Percentiles rank a stretch among this genome's conserved stretches.
These are phyloP conservation scores for Nigrospora sphaerica DNA, from an alignment of 2,329 filamentous ascomycete genomes.

Conservation along the genomic window DNA sequence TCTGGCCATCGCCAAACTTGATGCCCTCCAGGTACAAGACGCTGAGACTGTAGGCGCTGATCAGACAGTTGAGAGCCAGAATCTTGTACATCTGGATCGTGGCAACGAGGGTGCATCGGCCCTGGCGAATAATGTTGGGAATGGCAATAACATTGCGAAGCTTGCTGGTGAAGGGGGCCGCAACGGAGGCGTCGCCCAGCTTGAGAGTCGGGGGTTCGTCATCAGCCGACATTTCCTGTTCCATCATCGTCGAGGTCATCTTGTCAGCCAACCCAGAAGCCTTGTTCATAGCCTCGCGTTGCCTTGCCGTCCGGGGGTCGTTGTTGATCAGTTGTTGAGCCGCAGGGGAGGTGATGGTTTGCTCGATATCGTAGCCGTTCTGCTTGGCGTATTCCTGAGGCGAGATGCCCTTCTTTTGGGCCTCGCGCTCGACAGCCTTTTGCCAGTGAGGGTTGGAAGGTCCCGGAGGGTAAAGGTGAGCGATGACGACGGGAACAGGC, in stretches of 20 bases:
- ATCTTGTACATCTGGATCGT: slow-evolving; percentile 99
- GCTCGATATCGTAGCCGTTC: slow-evolving; percentile 46
- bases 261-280: slow-evolving; percentile 79
- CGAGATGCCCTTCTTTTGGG: slow-evolving; percentile 66
- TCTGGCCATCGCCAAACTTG: slow-evolving; percentile 97
- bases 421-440: slow-evolving; percentile 84
- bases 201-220: slow-evolving; percentile 93
- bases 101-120: slow-evolving; percentile 91
- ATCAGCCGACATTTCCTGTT: slow-evolving; percentile 71
- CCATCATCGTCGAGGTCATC: slow-evolving; percentile 81
- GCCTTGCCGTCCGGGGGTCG: slow-evolving; percentile 48
- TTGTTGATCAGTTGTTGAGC: slow-evolving; percentile 52
- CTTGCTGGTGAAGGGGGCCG: slow-evolving; percentile 96
- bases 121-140: slow-evolving; percentile 96
- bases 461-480: slow-evolving; percentile 88
- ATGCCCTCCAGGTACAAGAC: slow-evolving; percentile 97
- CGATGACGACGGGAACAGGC: slow-evolving; percentile 87
- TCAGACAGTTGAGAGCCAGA: slow-evolving; percentile 91
- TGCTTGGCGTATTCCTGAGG: slow-evolving; percentile 49
- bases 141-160: slow-evolving; percentile 94
- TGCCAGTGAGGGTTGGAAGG: slow-evolving; percentile 89
- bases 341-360: slow-evolving; percentile 60
- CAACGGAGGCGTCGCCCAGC: slow-evolving; percentile 92
- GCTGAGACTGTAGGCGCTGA: slow-evolving; percentile 93
- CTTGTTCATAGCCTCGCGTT: slow-evolving; percentile 61